Percentiles rank a stretch among this genome's conserved stretches.
These are phyloP conservation scores for Lablab purpureus DNA, from an alignment of 306 rosid genomes.

Conservation along the genomic window DNA sequence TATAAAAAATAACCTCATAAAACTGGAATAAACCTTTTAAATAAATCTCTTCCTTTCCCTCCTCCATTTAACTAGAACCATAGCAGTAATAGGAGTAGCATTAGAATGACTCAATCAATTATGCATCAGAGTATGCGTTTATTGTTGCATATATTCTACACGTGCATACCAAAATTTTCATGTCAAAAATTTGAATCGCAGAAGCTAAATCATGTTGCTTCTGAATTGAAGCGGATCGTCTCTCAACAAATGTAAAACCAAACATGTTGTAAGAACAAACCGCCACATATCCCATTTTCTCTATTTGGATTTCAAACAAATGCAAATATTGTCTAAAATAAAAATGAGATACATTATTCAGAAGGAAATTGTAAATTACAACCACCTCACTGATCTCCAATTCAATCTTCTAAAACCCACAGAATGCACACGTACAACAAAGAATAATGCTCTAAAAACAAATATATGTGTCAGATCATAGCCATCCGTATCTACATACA, in stretches of 20 bases:
- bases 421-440: conserved; percentile 51
- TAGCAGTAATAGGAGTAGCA: background rate
- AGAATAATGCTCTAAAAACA: conserved; percentile 49
- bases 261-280: background rate
- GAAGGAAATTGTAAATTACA: conserved; percentile 46
- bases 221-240: background rate
- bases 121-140: background rate
- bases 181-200: background rate
- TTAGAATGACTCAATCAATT: conserved; percentile 1
- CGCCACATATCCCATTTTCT: conserved; percentile 32
- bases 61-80: background rate
- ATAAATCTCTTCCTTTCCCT: background rate
- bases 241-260: too few species aligned
- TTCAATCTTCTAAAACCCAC: conserved; percentile 48
- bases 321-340: conserved; percentile 32
- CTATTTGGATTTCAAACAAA: conserved; percentile 20
- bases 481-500: conserved; percentile 61
- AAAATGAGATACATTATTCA: conserved; percentile 46
- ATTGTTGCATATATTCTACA: background rate
- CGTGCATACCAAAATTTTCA: background rate
- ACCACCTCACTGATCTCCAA: conserved; percentile 31
- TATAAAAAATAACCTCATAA: background rate
- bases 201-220: background rate
- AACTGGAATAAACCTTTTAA: background rate
- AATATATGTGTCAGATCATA: conserved; percentile 47